Evolutionary conservation across 345 rosid genomes (phyloP).

Genomic region (Aquilaria yunnanensis): DNA sequence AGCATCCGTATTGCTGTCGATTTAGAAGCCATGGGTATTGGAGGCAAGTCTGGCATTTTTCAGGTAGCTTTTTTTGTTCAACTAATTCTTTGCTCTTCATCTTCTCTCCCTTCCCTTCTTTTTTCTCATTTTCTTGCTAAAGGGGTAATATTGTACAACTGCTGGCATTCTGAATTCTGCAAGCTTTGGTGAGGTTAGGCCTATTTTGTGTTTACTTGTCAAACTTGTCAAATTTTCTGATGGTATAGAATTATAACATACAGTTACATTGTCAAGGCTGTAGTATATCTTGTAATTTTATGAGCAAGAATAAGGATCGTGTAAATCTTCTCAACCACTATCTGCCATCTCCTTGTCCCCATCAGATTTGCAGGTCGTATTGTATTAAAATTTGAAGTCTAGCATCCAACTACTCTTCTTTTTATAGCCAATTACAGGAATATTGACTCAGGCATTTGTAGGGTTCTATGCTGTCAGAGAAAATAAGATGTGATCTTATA

Average conservation of each 20-base stretch:
- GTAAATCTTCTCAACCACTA: too few relatives aligned
- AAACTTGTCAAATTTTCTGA: background rate
- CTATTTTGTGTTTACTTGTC: background rate
- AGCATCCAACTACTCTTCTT: too few relatives aligned
- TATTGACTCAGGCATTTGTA: too few relatives aligned
- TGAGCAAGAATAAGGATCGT: too few relatives aligned
- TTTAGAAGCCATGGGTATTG: conserved; percentile 95
- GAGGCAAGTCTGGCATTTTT: conserved; percentile 82
- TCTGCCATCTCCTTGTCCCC: too few relatives aligned
- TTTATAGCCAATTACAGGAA: too few relatives aligned
- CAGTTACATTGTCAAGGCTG: background rate
- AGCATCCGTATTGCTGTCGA: conserved; percentile 77
- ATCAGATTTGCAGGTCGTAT: too few relatives aligned
- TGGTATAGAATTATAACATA: background rate
- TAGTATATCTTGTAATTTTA: background rate
- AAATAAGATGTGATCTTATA: too few relatives aligned
- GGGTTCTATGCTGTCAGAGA: too few relatives aligned
- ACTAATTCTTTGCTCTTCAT: background rate
- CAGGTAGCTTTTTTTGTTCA: conserved; percentile 48
- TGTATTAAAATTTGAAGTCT: too few relatives aligned
- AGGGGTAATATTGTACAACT: conserved; percentile 5
- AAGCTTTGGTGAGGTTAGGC: background rate
- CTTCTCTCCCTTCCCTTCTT: too few relatives aligned
- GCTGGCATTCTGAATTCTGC: background rate
- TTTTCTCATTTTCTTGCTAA: conserved; percentile 8